phyloP scores from a whole-genome alignment of 768 basidiomycete genomes.

The Lentinula lateritia region DNA sequence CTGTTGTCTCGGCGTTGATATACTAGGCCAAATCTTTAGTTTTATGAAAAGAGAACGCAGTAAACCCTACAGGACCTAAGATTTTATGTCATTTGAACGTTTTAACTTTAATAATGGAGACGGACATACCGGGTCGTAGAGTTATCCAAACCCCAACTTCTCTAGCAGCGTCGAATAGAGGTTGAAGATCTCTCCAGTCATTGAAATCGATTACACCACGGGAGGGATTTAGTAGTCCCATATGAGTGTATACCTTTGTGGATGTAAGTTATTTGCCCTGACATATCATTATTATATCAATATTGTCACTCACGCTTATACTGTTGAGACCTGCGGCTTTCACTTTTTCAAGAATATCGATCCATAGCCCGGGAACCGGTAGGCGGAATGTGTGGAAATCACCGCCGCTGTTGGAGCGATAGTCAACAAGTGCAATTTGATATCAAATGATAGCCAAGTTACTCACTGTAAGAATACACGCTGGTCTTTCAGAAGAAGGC shows the following conservation, averaged over 20 bases:
- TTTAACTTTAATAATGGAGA: too few relatives aligned
- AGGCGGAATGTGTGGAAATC: conserved; percentile 61
- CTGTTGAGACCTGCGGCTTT: conserved; percentile 56
- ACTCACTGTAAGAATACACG: conserved; percentile 71
- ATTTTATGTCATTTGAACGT: too few relatives aligned
- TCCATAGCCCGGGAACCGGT: conserved; percentile 57
- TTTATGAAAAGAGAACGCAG: too few relatives aligned
- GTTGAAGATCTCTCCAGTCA: conserved; percentile 40
- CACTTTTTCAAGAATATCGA: conserved; percentile 57
- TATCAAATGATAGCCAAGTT: background rate
- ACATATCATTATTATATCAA: background rate
- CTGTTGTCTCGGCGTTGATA: conserved; percentile 56
- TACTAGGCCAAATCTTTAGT: conserved; percentile 13
- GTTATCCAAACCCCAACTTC: conserved; percentile 52
- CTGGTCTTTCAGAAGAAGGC: conserved; percentile 62
- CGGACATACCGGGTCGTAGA: conserved; percentile 42
- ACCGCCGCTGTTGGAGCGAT: conserved; percentile 44
- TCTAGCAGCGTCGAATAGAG: conserved; percentile 50
- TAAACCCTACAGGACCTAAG: background rate
- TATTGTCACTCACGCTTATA: too few relatives aligned
- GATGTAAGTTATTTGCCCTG: conserved; percentile 5
- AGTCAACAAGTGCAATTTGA: background rate
- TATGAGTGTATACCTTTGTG: conserved; percentile 53
- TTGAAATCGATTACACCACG: conserved; percentile 48
- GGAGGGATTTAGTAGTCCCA: conserved; percentile 52